Evolutionary conservation across 140 eudicot species (phyloP).

Genomic region (Cichorium intybus): DNA sequence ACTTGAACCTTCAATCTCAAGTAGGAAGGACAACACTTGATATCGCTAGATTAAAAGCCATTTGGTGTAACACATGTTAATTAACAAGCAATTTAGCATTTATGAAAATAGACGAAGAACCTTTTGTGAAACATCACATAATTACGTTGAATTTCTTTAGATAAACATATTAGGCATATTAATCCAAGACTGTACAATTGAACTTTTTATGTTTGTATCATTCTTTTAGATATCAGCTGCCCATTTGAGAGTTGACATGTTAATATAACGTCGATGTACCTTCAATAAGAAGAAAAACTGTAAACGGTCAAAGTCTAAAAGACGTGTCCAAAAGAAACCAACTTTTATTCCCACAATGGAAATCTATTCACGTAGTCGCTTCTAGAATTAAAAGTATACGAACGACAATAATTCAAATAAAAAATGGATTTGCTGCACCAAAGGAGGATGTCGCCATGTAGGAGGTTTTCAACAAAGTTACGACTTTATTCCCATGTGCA

Average conservation of each 20-base stretch:
- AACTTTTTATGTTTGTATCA: no score
- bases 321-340: not conserved
- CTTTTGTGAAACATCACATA: no score
- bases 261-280: not conserved
- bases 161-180: no score
- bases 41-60: no score
- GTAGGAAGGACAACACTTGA: no score
- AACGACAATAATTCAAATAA: not conserved
- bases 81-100: no score
- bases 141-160: no score
- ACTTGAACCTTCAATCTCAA: no score
- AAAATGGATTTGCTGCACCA: not conserved
- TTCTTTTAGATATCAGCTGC: no score
- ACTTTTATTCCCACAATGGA: slow-evolving; percentile 4
- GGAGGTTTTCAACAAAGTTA: not conserved
- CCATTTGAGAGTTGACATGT: not conserved
- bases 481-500: not conserved
- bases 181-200: no score
- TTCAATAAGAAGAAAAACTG: not conserved
- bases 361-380: slow-evolving; percentile 9
- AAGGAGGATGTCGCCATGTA: not conserved
- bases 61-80: no score
- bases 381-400: not conserved
- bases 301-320: not conserved
- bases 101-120: no score